Conservation (phyloP, 495 filamentous ascomycete species). For the Podospora pseudopauciseta region DNA sequence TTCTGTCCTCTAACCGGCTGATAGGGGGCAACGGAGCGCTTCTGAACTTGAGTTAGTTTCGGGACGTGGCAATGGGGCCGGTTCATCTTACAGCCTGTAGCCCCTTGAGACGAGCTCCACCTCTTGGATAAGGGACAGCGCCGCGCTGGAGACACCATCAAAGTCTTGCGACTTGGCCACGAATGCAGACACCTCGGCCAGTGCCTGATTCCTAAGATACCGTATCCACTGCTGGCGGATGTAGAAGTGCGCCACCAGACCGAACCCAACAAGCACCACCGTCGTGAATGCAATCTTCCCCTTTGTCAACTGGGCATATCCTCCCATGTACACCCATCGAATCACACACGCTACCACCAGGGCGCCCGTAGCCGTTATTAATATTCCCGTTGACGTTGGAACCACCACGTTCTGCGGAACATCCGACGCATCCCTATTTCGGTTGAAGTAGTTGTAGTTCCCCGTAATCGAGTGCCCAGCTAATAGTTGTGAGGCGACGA, state of each 20-base stretch:
- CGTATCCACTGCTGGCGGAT: conserved; percentile 80
- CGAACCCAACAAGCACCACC: conserved; percentile 52
- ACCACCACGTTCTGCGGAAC: conserved; percentile 11
- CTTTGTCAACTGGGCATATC: conserved; percentile 46
- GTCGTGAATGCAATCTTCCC: conserved; percentile 57
- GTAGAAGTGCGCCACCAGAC: conserved; percentile 64
- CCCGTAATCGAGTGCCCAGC: conserved; percentile 55
- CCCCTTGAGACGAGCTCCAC: conserved; percentile 93
- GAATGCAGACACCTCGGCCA: conserved; percentile 69
- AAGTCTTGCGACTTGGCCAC: conserved; percentile 76
- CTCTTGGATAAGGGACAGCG: conserved; percentile 87
- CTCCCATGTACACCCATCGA: conserved; percentile 58
- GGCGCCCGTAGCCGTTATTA: conserved; percentile 51
- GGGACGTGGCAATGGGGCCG: conserved; percentile 6
- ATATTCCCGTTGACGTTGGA: conserved; percentile 40
- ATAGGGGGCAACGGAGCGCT: conserved; percentile 83
- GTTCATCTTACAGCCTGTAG: conserved; percentile 70
- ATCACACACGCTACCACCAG: conserved; percentile 71
- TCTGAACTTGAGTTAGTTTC: conserved; percentile 51
- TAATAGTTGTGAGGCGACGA: conserved; percentile 89
- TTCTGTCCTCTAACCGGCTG: conserved; percentile 72
- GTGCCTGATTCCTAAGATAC: conserved; percentile 70
- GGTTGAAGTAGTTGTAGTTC: conserved; percentile 19
- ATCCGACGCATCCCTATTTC: conserved; percentile 8
- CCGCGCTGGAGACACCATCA: conserved; percentile 73